phyloP scores from a whole-genome alignment of 176 grass and related monocot genomes.

The Juncus inflexus region DNA sequence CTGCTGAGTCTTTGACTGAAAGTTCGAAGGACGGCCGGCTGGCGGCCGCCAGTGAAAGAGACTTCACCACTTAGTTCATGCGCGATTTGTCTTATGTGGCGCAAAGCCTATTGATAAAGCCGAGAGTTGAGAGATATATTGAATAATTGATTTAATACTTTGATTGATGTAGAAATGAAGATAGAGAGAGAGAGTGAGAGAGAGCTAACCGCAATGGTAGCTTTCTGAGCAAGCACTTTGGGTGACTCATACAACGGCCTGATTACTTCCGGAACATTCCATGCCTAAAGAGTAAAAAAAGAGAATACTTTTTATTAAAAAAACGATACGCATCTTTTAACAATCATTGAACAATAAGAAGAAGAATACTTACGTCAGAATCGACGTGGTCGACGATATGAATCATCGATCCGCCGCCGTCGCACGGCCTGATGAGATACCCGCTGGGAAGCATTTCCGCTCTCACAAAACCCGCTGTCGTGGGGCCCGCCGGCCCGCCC shows the following conservation, averaged over 20 bases:
- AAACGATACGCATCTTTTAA: no score
- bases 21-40: constrained; percentile 75
- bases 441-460: constrained; percentile 90
- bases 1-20: constrained; percentile 85
- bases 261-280: constrained; percentile 93
- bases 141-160: neutral
- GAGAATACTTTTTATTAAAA: neutral
- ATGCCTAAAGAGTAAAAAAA: constrained; percentile 46
- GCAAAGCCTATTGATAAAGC: constrained; percentile 55
- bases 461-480: constrained; percentile 67
- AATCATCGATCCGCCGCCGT: constrained; percentile 75
- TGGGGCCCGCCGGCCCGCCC: constrained; percentile 73
- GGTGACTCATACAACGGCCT: constrained; percentile 83
- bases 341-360: neutral
- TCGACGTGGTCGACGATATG: constrained; percentile 96
- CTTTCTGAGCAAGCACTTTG: constrained; percentile 73
- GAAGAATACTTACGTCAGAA: constrained; percentile 54
- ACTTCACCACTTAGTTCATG: constrained; percentile 60
- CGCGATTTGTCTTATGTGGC: constrained; percentile 74
- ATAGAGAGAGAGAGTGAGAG: neutral
- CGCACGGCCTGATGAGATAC: constrained; percentile 81
- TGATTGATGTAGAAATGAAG: neutral
- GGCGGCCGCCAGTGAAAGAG: constrained; percentile 63
- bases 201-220: constrained; percentile 61
- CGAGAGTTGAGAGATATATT: constrained; percentile 1